Evolutionary conservation across 1,139 yeast species (phyloP), one percentile per base, ranked within the genome.

Genomic region (Suhomyces taliae): DNA sequence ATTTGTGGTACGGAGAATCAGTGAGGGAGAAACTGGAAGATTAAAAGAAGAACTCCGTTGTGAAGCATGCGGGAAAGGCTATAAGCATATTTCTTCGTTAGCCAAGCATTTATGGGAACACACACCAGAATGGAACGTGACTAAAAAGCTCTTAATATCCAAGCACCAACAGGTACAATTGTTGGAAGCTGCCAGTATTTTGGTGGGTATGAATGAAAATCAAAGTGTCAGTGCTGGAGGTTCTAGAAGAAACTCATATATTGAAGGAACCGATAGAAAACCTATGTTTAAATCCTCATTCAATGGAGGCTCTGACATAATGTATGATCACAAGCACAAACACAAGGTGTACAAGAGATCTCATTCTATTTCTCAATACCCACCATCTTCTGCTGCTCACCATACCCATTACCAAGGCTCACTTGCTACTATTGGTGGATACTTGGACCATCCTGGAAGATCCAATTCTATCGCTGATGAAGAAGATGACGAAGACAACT

Each of bases 131-230:
- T 89, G 96, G 96, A 87, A 84, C 59, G 85, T 85, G 59, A 89
- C 96, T 2, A 85, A 87, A 54, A 87, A 86, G 61, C 72, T 89
- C 43, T 70, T 86, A 39, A 87, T 89, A 40, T 84, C 91, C n/a
- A 89, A 89, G 64, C 96, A 89, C 64, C 96, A 89, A 64, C 96
- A 89, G 64, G 96, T 89, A 6, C 96, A 89, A 65, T 72, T 89
- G 36, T 73, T 89, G 41, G 96, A 89, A 62, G 96, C 96, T 9
- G 96, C 96, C 3, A 84, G 91, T 48, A 88, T 89, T 40, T 72
- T 89, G 49, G 91, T 90, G 34, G 85, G 90, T 8, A 85, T 89
- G 89, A 86, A 84, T 59, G 95, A 85, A 43, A 33, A 26, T 27
- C 44, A 15, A 24, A 40, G 42, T 10, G 32, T 12, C 5, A 45